Conservation (phyloP, 2,329 filamentous ascomycete species). For the Hortaea werneckii region DNA sequence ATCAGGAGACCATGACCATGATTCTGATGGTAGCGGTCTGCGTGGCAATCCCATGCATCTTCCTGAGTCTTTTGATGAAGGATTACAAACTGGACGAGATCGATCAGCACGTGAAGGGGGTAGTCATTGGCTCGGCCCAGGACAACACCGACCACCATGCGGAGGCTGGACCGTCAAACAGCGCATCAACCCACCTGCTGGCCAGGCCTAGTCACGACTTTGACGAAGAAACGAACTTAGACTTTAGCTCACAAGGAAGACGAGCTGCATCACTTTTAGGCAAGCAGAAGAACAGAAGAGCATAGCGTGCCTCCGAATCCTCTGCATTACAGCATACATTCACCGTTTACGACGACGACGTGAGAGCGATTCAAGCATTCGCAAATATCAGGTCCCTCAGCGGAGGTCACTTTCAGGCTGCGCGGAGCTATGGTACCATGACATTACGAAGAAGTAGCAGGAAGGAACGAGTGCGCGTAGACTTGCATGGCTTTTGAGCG, state of each 20-base stretch:
- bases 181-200: constrained; percentile 9
- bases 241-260: not conserved
- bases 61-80: constrained; percentile 46
- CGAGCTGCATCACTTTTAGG: not conserved
- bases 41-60: constrained; percentile 46
- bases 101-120: constrained; percentile 33
- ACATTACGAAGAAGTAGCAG: not conserved
- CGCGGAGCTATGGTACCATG: not conserved
- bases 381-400: too few relatives aligned
- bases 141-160: constrained; percentile 9
- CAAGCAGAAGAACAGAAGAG: not conserved
- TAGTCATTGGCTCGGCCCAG: constrained; percentile 26
- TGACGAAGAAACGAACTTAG: not conserved
- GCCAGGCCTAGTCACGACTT: constrained; percentile 5
- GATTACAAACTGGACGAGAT: constrained; percentile 48
- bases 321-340: not conserved
- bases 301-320: not conserved
- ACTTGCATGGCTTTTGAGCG: not conserved
- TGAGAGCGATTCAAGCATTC: too few relatives aligned
- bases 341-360: not conserved
- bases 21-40: constrained; percentile 46
- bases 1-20: constrained; percentile 55
- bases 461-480: not conserved
- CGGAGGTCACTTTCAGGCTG: too few relatives aligned
- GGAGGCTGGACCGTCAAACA: constrained; percentile 13